Evolutionary conservation across 1,284 basidiomycete genomes (phyloP), one percentile per base, ranked within the genome.

Genomic region (Quambalaria eucalypti): DNA sequence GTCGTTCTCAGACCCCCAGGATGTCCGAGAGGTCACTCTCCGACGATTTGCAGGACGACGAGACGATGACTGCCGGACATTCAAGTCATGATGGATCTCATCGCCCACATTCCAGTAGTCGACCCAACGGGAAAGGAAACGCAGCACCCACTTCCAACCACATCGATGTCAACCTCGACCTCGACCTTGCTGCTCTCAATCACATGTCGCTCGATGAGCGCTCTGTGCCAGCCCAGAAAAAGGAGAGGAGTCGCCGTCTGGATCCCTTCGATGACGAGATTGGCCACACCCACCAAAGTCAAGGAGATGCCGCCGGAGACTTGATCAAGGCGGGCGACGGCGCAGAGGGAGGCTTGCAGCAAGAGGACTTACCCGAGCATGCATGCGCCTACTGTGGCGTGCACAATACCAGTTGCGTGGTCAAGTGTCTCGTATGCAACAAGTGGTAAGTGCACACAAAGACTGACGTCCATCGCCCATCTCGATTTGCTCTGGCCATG

Each of bases 381-480:
- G 66, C 66, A 12, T 66, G 64, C 55, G 52, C 65, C 26, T 98
- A 99, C 76, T 99, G 93, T 71, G 93, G 93, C n/a, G 95, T 98
- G 51, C 92, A 97, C 77, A 93, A 90, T 54, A 90, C 93, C 1
- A 87, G 90, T 3, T 93, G 90, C 51, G 95, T 98, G 16, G 93
- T 98, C 60, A 93, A 95, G 78, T 99, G 95, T 72, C 81, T 97
- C 30, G 79, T 91, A 51, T 99, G 95, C 77, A 84, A 84, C 55
- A 98, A 98, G 77, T 99, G 72, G 71, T 60, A 31, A 52, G 44
- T 49, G 23, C 28, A 12, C 10, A 19, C 19, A 10, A 29, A 9
- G 23, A 29, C 4, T n/a, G 4, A 29, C n/a, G 39, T 48, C 19
- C 9, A 6, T 5, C 14, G 33, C 50, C 16, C 5, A 25, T 4